Conservation (phyloP, 371 early-diverging fungal species). For the Rhizopus arrhizus region DNA sequence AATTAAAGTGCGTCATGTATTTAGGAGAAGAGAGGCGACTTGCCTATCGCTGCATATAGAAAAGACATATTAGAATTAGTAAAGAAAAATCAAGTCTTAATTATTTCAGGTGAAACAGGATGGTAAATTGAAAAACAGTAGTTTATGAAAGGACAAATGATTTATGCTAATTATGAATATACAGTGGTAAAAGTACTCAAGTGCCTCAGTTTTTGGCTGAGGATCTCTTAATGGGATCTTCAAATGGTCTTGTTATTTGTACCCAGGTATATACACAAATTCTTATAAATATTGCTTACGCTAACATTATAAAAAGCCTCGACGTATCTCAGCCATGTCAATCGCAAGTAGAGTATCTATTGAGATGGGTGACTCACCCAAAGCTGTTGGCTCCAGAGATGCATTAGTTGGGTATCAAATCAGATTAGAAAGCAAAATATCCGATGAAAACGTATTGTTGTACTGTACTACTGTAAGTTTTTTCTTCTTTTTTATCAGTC, state of each 20-base stretch:
- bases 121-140: slow-evolving; percentile 44
- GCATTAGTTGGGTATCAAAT: slow-evolving; percentile 86
- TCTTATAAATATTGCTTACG: not conserved
- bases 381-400: slow-evolving; percentile 48
- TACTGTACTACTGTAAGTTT: slow-evolving; percentile 73
- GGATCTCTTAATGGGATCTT: slow-evolving; percentile 40
- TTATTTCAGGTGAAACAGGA: slow-evolving; percentile 92
- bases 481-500: not conserved
- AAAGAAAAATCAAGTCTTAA: slow-evolving; percentile 64
- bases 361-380: slow-evolving; percentile 71
- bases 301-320: slow-evolving; percentile 55
- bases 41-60: slow-evolving; percentile 67
- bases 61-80: slow-evolving; percentile 57
- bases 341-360: slow-evolving; percentile 88
- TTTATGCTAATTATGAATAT: slow-evolving; percentile 26
- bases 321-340: slow-evolving; percentile 92
- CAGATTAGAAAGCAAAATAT: slow-evolving; percentile 66
- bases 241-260: slow-evolving; percentile 67
- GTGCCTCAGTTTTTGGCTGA: slow-evolving; percentile 88
- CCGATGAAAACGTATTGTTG: slow-evolving; percentile 61
- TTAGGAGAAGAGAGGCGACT: slow-evolving; percentile 54
- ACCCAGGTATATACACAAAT: slow-evolving; percentile 70
- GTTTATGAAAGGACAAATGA: slow-evolving; percentile 28
- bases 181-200: slow-evolving; percentile 91
- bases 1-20: not conserved